Base-by-base conservation (phyloP, 768 basidiomycete species). In the Lactarius pseudohatsudake region DNA sequence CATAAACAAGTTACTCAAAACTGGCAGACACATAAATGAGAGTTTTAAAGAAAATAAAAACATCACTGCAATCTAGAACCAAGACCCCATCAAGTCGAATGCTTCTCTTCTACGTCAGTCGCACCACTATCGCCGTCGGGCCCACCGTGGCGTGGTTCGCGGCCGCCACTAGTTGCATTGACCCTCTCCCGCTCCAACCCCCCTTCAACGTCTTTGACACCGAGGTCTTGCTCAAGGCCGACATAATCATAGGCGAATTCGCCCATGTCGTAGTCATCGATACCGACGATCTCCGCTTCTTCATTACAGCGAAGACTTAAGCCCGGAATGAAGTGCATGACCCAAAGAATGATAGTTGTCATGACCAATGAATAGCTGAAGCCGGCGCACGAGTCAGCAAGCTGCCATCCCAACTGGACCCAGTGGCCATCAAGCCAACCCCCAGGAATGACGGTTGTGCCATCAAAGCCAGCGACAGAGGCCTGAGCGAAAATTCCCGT, bases 191-290 rank as follows among this genome's bases (percentile, higher is more conserved):
- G 60, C 59, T 68, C 67, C 40, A 70, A 69, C 0, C 65, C 70
- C 3, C 58, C 68, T 57, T 69, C 70, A 26, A 57, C 22, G 36
- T 66, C 62, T 34, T 41, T 60, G 22, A 64, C 56, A 60, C 70
- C 70, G 20, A 71, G 70, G 40, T 71, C 70, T 61, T 61, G 61
- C 53, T 71, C 91, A 59, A 92, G 75, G 13, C 88, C 90, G 38
- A 94, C 91, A 69, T 92, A 94, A 76, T 94, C 91, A 72, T 92
- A 93, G 2, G 91, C 89, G 68, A 86, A 94, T 78, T 96, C 94
- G 69, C 93, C 94, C 84, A 94, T 88, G 79, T 95, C 90, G 1
- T 86, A 82, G 72, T 93, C 89, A 75, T 96, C 94, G 67, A 95
- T 85, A 57, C 83, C 82, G 65, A 69, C 68, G 53, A 71, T 69